A percentile compares a stretch with the other conserved stretches of the same genome.
These are phyloP conservation scores for Dioscorea cayenensis DNA, from an alignment of 116 monocot species.

Conservation along the genomic window DNA sequence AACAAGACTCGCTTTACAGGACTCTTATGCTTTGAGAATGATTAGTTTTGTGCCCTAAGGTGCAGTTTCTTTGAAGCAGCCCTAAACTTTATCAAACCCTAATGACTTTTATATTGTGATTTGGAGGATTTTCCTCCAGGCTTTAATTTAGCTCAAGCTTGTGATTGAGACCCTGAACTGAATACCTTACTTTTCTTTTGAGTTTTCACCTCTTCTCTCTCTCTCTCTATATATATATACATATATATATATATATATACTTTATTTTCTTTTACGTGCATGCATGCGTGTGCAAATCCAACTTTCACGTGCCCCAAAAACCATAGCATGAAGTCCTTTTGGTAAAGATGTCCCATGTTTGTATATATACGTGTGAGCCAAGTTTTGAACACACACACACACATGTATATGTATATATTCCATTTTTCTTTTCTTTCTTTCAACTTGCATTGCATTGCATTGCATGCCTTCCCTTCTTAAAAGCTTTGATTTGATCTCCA, in stretches of 20 bases:
- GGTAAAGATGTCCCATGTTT: not conserved
- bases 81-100: not conserved
- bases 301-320: conserved; percentile 6
- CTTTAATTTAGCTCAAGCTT: not conserved
- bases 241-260: too few species aligned
- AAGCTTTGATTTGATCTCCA: not conserved
- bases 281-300: conserved; percentile 8
- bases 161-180: too few species aligned
- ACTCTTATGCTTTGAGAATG: not conserved
- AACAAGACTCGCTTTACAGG: not conserved
- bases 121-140: not conserved
- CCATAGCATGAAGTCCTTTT: not conserved
- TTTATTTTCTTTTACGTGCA: conserved; percentile 3
- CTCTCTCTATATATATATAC: not conserved
- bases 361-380: not conserved
- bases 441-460: not conserved
- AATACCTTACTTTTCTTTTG: not conserved
- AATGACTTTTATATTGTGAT: not conserved
- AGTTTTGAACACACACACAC: not conserved
- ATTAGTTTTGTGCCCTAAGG: too few species aligned
- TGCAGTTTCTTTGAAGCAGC: not conserved
- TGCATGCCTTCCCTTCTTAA: not conserved
- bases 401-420: too few species aligned
- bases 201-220: not conserved
- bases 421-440: not conserved